Evolutionary conservation across 768 basidiomycete genomes (phyloP), one percentile per base, ranked within the genome.

Genomic region (Peribolospora kevripleyi): DNA sequence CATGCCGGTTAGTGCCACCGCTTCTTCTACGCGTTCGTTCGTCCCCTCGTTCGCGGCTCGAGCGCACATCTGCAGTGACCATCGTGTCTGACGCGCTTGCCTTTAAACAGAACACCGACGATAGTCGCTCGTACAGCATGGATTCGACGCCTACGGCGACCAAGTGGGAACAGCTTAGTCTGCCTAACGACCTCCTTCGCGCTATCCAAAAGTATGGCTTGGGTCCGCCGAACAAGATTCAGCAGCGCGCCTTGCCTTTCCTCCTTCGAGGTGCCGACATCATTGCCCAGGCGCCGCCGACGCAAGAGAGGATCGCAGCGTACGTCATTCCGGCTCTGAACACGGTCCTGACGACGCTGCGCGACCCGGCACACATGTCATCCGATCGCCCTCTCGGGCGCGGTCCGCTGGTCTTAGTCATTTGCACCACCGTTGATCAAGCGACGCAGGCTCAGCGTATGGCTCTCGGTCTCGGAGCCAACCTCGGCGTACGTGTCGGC

Each of bases 151-250:
- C 25, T 25, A 25, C 25, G 55, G 76, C 93, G 50, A 82, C 85
- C 54, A 95, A 95, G 69, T 97, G 91, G 91, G 91, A 97, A 58
- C 86, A 93, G 63, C 68, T 97, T 50, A 73, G 79, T 55, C 73
- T 95, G 42, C 77, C 82, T 8, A 80, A 84, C 48, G 91, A 95
- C 60, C 71, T 97, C 8, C 72, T 93, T 62, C 75, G 86, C 53
- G 87, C 85, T 47, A 73, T 97, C 58, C 78, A 74, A 58, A 91
- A 90, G 68, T 97, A 93, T 65, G 91, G 46, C 6, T 13, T 36
- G 7, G 90, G 91, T 0, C 93, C 93, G 2, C 93, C 93, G 5
- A 95, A 95, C 68, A 98, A 98, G 72, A 93, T 98, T 60, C 93
- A 97, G 68, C 87, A 91, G 65, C 77, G 91, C 50, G 90, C 93